Evolutionary conservation across 805 yeast species (phyloP), one percentile per base, ranked within the genome.

Genomic region (Saccharomycopsis synnaedendra): DNA sequence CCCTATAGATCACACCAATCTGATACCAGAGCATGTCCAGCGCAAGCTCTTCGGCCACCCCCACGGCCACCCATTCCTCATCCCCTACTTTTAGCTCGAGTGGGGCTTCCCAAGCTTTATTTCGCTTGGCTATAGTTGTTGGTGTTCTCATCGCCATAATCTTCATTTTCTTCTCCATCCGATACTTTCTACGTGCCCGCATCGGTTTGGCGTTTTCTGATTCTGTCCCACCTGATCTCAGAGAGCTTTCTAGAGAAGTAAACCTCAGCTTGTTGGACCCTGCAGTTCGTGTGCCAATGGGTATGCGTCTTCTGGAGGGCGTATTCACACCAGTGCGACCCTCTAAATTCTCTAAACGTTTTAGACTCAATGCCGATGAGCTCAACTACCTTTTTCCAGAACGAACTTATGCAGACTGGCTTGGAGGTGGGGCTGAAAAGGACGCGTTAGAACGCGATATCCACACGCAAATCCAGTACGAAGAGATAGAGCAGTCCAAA

Each of bases 341-440:
- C 11, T 7, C 11, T 33, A 50, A 44, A 34, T 50, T 50, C 27
- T 47, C 51, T 30, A 46, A 43, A 29, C 43, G 53, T 36, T 50
- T 50, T 35, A 31, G 74, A 56, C 63, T 76, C 40, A 67, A 80
- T 1, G 74, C 67, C 46, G 72, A 67, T 32, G 80, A 80, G 57
- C 81, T 80, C n/a, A 78, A 79, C 40, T 67, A 67, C 30, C 60
- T 78, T 45, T 80, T 80, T 58, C 86, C 86, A 0, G 57, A 65
- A 28, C 71, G 75, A 50, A 69, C 80, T 1, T 80, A 79, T 56
- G 61, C 65, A 42, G 72, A 76, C 47, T 80, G 85, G 85, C 60
- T 77, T 32, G 67, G 72, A 50, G 81, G 80, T 34, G 85, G 83
- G 19, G 69, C 71, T 45, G 81, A 76, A 55, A 67, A 70, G 35